phyloP scores from a whole-genome alignment of 169 alveolate genomes.

The Theileria parva region DNA sequence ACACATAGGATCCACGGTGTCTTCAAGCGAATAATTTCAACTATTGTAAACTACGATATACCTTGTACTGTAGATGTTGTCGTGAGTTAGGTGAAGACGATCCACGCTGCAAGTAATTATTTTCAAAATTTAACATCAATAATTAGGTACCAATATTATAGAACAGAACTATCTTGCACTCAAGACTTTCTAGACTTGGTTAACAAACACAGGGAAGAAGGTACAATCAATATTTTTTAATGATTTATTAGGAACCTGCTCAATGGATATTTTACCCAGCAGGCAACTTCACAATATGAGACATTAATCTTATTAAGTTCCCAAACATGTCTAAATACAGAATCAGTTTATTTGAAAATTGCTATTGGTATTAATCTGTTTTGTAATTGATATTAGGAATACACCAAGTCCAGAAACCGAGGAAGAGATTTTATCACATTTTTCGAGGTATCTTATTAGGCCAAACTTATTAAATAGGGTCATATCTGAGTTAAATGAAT shows the following conservation, averaged over 20 bases:
- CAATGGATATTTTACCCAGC: constrained; percentile 37
- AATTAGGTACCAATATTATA: constrained; percentile 73
- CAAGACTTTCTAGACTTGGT: constrained; percentile 69
- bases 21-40: constrained; percentile 68
- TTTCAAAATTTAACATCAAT: not conserved
- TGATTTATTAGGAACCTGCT: constrained; percentile 33
- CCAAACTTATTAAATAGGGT: not conserved
- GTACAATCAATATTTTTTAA: constrained; percentile 20
- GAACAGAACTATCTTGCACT: constrained; percentile 79
- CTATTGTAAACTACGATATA: constrained; percentile 72
- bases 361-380: not conserved
- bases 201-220: constrained; percentile 61
- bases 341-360: not conserved
- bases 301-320: constrained; percentile 21
- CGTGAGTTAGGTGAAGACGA: constrained; percentile 75
- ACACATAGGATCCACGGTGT: constrained; percentile 73
- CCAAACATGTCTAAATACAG: not conserved
- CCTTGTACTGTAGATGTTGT: constrained; percentile 73
- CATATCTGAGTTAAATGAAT: not conserved
- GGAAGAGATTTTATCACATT: constrained; percentile 6
- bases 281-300: constrained; percentile 52
- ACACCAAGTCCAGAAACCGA: constrained; percentile 7
- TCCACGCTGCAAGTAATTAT: constrained; percentile 75
- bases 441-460: not conserved
- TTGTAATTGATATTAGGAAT: not conserved